Conservation (phyloP, 2,329 filamentous ascomycete species). For the Diaporthe aspalathi region DNA sequence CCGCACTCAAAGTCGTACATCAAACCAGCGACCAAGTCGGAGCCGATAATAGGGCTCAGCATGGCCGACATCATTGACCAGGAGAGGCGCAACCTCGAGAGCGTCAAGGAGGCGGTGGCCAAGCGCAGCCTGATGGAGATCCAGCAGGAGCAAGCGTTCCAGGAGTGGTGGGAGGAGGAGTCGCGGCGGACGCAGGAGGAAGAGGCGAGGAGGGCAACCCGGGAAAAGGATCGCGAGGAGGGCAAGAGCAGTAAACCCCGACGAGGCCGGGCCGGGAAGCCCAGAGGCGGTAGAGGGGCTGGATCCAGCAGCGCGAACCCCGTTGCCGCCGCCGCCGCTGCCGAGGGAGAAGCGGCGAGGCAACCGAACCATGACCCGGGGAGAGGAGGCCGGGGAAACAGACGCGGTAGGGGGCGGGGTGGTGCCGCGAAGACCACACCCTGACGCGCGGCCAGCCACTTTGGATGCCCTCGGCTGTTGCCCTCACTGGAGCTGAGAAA, state of each 20-base stretch:
- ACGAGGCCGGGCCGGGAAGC: slow-evolving; percentile 38
- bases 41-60: slow-evolving; percentile 75
- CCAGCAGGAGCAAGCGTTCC: slow-evolving; percentile 95
- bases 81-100: slow-evolving; percentile 85
- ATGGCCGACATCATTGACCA: slow-evolving; percentile 91
- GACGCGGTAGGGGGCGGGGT: slow-evolving; percentile 31
- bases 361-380: slow-evolving; percentile 26
- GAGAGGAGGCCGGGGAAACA: slow-evolving; percentile 28
- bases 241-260: slow-evolving; percentile 38
- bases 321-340: background rate
- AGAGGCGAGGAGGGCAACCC: slow-evolving; percentile 57
- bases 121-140: slow-evolving; percentile 94
- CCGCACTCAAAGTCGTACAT: slow-evolving; percentile 73
- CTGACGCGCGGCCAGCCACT: background rate
- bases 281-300: slow-evolving; percentile 34
- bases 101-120: slow-evolving; percentile 83
- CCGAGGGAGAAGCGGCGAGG: slow-evolving; percentile 18
- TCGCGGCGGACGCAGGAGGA: slow-evolving; percentile 77
- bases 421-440: slow-evolving; percentile 23
- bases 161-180: slow-evolving; percentile 96
- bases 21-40: slow-evolving; percentile 67
- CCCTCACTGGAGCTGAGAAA: background rate
- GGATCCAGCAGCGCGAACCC: slow-evolving; percentile 28
- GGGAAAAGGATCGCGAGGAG: slow-evolving; percentile 56
- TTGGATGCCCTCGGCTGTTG: background rate